Evolutionary conservation across 1,284 basidiomycete species (phyloP), one percentile per base, ranked within the genome.

Genomic region (Chalciporus piperatoides): DNA sequence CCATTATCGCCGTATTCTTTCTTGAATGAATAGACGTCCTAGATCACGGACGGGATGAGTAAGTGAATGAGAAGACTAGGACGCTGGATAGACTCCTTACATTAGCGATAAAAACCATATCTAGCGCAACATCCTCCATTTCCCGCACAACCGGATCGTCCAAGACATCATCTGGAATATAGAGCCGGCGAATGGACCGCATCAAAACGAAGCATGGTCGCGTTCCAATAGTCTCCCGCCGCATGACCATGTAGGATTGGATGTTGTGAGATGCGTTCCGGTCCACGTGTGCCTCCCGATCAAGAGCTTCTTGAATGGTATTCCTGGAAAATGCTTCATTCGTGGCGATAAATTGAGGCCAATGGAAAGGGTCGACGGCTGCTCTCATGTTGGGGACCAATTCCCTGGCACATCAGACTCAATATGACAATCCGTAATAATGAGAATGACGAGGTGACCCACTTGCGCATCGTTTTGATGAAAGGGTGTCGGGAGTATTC

Each of bases 21-120:
- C 48, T 64, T 64, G 52, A 60, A 64, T 14, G 62, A 65, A 30
- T 57, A 64, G 30, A 65, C 57, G 15, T 67, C 65, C 63, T 64
- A 15, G 7, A 25, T 24, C 15, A 37, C 19, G 27, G 11, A 17
- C 4, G 37, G 17, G 10, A 5, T 6, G n/a, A 23, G 2, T 43
- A n/a, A 14, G 4, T 27, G 30, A 37, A 42, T 39, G 14, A 17
- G 33, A 9, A 9, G 15, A 32, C 2, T 17, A 12, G 28, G 12
- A 1, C n/a, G 43, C 12, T 14, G 4, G n/a, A 5, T 8, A 36
- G 17, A 30, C 7, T 28, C 11, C 61, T 56, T 35, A 67, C 63
- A n/a, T 64, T 64, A 6, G 48, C 59, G 36, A 64, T 56, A 42
- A 41, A 65, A 14, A 65, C 56, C 60, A 59, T 62, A 28, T 65